These are phyloP conservation scores for Aphanomyces euteiches DNA, from an alignment of 352 stramenopile genomes.

Conservation along the genomic window DNA sequence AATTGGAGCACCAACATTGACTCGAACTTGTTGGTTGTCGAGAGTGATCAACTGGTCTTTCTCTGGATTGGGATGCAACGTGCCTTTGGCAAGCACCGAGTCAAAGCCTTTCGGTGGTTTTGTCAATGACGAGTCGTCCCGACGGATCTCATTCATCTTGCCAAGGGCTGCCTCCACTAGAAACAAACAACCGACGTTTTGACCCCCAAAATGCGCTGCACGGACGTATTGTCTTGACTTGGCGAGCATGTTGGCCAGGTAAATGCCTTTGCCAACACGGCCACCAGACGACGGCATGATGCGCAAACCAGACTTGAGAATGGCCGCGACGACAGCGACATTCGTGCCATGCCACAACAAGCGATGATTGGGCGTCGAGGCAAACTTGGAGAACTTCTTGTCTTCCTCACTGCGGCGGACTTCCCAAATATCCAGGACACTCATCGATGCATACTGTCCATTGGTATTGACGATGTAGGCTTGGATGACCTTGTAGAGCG, in stretches of 20 bases:
- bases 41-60: constrained; percentile 32
- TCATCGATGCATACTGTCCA: constrained; percentile 5
- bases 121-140: constrained; percentile 34
- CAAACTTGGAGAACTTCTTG: constrained; percentile 31
- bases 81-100: constrained; percentile 38
- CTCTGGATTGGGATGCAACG: constrained; percentile 30
- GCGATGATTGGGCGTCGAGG: constrained; percentile 34
- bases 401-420: constrained; percentile 36
- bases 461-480: constrained; percentile 29
- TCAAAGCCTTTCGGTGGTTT: constrained; percentile 35
- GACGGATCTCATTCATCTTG: constrained; percentile 36
- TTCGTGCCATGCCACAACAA: constrained; percentile 44
- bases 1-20: not conserved
- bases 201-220: constrained; percentile 25
- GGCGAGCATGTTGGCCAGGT: constrained; percentile 39
- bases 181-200: constrained; percentile 36
- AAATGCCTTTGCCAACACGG: constrained; percentile 41
- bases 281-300: constrained; percentile 45
- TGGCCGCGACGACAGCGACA: constrained; percentile 40
- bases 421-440: constrained; percentile 32
- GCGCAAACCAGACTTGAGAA: constrained; percentile 40
- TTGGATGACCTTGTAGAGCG: constrained; percentile 32
- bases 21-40: constrained; percentile 30
- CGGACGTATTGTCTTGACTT: constrained; percentile 36
- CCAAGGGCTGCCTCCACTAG: constrained; percentile 38